Evolutionary conservation across 2,329 filamentous ascomycete species (phyloP).

Genomic region (Colletotrichum zoysiae): DNA sequence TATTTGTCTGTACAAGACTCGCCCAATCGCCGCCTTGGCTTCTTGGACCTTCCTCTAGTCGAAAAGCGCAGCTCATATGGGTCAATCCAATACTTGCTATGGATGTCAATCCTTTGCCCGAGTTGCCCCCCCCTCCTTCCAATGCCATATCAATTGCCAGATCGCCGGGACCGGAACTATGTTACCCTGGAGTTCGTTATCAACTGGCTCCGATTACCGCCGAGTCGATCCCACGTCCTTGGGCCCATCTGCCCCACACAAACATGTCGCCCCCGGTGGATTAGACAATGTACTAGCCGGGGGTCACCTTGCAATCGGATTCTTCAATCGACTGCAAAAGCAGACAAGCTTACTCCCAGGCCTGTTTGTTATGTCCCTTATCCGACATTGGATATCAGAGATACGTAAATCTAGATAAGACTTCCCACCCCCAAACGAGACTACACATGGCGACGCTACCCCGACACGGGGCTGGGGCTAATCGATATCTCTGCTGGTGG

Average conservation of each 20-base stretch:
- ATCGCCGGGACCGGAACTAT: conserved; percentile 40
- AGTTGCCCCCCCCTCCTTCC: neutral
- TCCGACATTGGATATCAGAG: conserved; percentile 6
- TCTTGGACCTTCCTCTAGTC: conserved; percentile 1
- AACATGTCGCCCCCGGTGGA: conserved; percentile 23
- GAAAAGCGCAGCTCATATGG: neutral
- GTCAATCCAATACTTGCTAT: neutral
- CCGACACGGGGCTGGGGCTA: neutral
- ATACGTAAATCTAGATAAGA: conserved; percentile 28
- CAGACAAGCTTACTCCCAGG: conserved; percentile 20
- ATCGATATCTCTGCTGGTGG: conserved; percentile 4
- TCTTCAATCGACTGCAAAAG: conserved; percentile 13
- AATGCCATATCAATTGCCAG: neutral
- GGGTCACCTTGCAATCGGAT: conserved; percentile 7
- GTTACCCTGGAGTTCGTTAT: conserved; percentile 30
- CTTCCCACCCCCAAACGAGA: neutral
- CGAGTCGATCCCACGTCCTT: conserved; percentile 30
- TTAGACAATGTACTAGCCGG: conserved; percentile 2
- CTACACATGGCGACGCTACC: neutral
- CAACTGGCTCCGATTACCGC: conserved; percentile 17
- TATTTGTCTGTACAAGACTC: neutral
- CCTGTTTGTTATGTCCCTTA: conserved; percentile 6
- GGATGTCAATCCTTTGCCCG: conserved; percentile 16
- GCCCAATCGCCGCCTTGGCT: neutral
- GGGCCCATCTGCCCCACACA: conserved; percentile 19